Conservation (phyloP, 2,329 filamentous ascomycete species). For the Pleurostoma richardsiae region DNA sequence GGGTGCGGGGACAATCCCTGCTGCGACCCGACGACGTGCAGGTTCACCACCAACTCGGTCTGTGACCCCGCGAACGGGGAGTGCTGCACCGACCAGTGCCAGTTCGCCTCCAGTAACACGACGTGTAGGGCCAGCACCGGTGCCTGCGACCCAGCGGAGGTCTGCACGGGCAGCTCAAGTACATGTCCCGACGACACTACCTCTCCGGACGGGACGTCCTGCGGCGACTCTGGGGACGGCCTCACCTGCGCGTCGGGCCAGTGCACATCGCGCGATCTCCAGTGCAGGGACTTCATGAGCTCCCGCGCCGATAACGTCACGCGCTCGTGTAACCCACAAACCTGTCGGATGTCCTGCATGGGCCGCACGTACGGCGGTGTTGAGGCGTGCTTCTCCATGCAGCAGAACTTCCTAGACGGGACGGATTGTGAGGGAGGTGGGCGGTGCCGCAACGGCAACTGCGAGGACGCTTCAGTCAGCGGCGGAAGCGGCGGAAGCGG, state of each 20-base stretch:
- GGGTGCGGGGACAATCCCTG: conserved; percentile 69
- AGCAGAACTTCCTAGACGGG: conserved; percentile 90
- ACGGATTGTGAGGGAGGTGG: conserved; percentile 74
- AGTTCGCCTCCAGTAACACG: conserved; percentile 57
- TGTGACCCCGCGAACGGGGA: conserved; percentile 74
- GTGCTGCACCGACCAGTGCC: conserved; percentile 61
- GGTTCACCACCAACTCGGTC: conserved; percentile 65
- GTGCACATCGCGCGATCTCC: conserved; percentile 85
- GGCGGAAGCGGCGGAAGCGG: conserved; percentile 57
- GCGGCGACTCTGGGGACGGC: conserved; percentile 60
- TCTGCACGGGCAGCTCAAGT: conserved; percentile 67
- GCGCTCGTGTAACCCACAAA: conserved; percentile 62
- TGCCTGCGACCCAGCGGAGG: conserved; percentile 79
- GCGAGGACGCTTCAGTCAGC: conserved; percentile 37
- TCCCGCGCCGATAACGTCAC: conserved; percentile 74
- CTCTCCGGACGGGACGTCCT: conserved; percentile 64
- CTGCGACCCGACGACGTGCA: conserved; percentile 77
- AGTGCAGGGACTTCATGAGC: conserved; percentile 83
- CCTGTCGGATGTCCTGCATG: conserved; percentile 73
- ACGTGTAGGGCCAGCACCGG: conserved; percentile 80
- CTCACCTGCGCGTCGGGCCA: conserved; percentile 86
- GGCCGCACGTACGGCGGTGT: conserved; percentile 63
- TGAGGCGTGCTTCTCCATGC: conserved; percentile 66
- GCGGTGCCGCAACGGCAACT: conserved; percentile 67
- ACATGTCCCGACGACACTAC: conserved; percentile 71